Percentiles rank a stretch among this genome's conserved stretches.
phyloP scores from a whole-genome alignment of 352 stramenopile genomes.

The Saprolegnia parasitica region DNA sequence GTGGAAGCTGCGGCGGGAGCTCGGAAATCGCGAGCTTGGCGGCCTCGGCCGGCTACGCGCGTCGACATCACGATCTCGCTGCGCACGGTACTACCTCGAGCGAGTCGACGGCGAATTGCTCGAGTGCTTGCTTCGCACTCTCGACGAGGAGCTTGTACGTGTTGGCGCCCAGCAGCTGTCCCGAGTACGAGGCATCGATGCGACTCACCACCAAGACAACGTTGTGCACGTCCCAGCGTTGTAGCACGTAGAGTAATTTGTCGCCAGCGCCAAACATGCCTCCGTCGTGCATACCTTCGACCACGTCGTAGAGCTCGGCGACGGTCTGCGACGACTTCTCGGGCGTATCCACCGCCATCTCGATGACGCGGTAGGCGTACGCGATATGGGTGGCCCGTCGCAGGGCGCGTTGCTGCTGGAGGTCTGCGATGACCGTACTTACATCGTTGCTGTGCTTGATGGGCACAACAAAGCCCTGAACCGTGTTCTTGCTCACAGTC shows the following conservation, averaged over 20 bases:
- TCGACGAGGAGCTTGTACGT: slow-evolving; percentile 65
- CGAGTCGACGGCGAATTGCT: slow-evolving; percentile 52
- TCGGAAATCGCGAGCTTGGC: slow-evolving; percentile 48
- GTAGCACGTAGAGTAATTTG: slow-evolving; percentile 71
- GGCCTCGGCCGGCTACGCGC: slow-evolving; percentile 41
- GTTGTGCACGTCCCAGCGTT: slow-evolving; percentile 77
- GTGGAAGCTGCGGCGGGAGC: slow-evolving; percentile 15
- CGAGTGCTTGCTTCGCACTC: slow-evolving; percentile 64
- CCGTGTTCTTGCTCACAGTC: slow-evolving; percentile 62
- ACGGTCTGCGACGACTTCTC: slow-evolving; percentile 31
- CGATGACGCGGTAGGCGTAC: slow-evolving; percentile 20
- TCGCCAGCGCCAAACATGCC: slow-evolving; percentile 52
- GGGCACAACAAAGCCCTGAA: slow-evolving; percentile 58
- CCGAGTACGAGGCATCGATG: slow-evolving; percentile 57
- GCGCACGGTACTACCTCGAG: slow-evolving; percentile 1
- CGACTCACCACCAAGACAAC: slow-evolving; percentile 59
- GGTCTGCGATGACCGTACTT: not conserved
- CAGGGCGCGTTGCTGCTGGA: not conserved
- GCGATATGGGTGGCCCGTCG: slow-evolving; percentile 1
- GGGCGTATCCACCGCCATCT: not conserved
- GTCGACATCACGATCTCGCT: slow-evolving; percentile 30
- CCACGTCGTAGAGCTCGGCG: slow-evolving; percentile 34
- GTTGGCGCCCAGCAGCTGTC: slow-evolving; percentile 54
- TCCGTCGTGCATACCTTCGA: slow-evolving; percentile 52
- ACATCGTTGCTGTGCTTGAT: slow-evolving; percentile 25